Base-by-base conservation (phyloP, 176 grass and related monocot species). In the Lolium multiflorum region DNA sequence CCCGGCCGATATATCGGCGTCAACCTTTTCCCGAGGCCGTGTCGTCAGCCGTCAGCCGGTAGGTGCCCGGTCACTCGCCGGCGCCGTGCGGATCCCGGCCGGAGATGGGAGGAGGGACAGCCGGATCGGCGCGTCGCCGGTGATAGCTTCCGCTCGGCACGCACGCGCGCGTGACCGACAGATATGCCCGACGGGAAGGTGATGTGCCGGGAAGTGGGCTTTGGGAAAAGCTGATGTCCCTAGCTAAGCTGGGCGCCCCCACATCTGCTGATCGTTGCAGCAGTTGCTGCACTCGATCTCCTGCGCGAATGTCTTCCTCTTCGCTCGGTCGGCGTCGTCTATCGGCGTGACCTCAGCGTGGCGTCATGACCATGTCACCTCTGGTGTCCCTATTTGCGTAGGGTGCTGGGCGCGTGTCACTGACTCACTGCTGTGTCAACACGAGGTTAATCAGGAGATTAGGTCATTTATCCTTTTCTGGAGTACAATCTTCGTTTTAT, bases 291-390 rank as follows among this genome's bases (percentile, higher is more conserved):
- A 44, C 44, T 43, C 28, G 14, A 35, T 21, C 25, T 5, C 11
- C 71, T 3, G 11, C 21, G 66, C 31, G 35, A 89, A 71, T 62
- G 74, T 84, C 52, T 56, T 56, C 4, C 24, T 63, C 52, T 75
- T 62, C 13, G 20, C 68, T 25, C 16, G 66, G n/a, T 13, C 41
- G 64, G 20, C 65, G 63, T 18, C 74, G 11, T 13, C 43, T 13
- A 41, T 44, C 35, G 4, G 16, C 24, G 3, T 87, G 85, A 76
- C 51, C 26, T 91, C 89, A 76, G 39, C 85, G 15, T 52, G 0
- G 41, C 81, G 89, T 88, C 9, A 61, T n/a, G n/a, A 63, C 46
- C 38, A 31, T 18, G 75, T 87, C 84, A 90, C 54, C 26, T 16
- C 18, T 21, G 1, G 11, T 15, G 41, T 49, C 12, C n/a, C 12